Percentiles rank a stretch among this genome's conserved stretches.
phyloP scores from a whole-genome alignment of 139 green algal species.

The Coccomyxa sp. region DNA sequence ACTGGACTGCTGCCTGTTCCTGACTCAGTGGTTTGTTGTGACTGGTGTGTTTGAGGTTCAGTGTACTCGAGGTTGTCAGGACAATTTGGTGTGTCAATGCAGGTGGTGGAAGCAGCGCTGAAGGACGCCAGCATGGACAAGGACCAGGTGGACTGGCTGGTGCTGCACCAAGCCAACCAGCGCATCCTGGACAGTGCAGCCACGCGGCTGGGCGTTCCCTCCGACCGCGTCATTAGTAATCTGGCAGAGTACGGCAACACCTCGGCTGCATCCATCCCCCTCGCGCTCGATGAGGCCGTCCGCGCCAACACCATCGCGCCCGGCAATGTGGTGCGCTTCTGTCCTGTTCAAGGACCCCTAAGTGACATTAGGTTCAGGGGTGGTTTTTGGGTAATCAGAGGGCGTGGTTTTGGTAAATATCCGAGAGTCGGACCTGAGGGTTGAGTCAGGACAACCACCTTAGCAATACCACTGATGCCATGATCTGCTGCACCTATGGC shows the following conservation, averaged over 20 bases:
- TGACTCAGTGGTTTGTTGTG: too few species aligned
- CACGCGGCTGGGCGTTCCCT: constrained; percentile 67
- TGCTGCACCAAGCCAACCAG: constrained; percentile 97
- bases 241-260: constrained; percentile 95
- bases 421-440: not conserved
- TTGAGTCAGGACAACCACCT: too few species aligned
- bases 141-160: constrained; percentile 83
- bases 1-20: too few species aligned
- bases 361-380: not conserved
- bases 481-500: not conserved
- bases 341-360: not conserved
- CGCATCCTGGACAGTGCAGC: constrained; percentile 91
- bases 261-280: constrained; percentile 88
- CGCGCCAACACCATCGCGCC: constrained; percentile 62
- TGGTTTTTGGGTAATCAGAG: not conserved
- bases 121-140: constrained; percentile 59
- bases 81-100: not conserved
- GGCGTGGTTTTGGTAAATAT: not conserved
- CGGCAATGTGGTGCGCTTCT: constrained; percentile 38
- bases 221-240: constrained; percentile 47
- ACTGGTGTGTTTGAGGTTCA: too few species aligned
- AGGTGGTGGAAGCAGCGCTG: constrained; percentile 77
- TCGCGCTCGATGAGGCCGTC: constrained; percentile 94
- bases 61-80: too few species aligned
- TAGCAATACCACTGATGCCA: too few species aligned